Evolutionary conservation across 1,284 basidiomycete species (phyloP).

Genomic region (Sphagnurus paluster): DNA sequence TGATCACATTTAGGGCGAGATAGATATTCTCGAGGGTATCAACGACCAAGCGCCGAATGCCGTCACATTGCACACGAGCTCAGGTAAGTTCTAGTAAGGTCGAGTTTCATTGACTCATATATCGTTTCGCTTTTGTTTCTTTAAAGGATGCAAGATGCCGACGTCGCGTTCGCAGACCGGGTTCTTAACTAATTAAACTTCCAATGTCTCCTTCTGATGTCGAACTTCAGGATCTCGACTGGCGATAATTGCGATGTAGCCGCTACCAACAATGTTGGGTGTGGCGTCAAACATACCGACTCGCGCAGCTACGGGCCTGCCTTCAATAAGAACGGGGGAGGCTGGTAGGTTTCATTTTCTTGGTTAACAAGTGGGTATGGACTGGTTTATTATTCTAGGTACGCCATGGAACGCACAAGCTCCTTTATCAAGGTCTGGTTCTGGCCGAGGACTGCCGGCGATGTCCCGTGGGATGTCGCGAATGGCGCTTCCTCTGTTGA

Average conservation of each 20-base stretch:
- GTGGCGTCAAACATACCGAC: conserved; percentile 54
- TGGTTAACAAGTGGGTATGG: no score
- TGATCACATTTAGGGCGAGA: conserved; percentile 49
- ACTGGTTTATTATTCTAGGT: conserved; percentile 31
- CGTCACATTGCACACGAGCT: conserved; percentile 62
- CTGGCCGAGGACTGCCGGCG: conserved; percentile 45
- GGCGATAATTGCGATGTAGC: conserved; percentile 56
- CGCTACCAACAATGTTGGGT: conserved; percentile 59
- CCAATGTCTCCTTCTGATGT: neutral
- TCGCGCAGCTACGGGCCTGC: conserved; percentile 54
- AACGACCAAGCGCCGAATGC: conserved; percentile 57
- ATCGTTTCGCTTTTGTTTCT: conserved; percentile 2
- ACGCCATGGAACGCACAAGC: conserved; percentile 51
- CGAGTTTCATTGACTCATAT: neutral
- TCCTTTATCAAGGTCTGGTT: conserved; percentile 59
- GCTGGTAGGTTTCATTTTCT: conserved; percentile 41
- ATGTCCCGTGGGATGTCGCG: conserved; percentile 46
- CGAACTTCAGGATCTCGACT: conserved; percentile 30
- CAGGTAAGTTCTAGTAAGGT: conserved; percentile 34
- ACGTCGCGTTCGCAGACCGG: conserved; percentile 46
- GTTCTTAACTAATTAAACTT: conserved; percentile 31
- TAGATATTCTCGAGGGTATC: conserved; percentile 72
- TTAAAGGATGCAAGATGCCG: conserved; percentile 61
- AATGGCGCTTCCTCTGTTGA: conserved; percentile 40
- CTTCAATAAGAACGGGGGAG: conserved; percentile 64